Evolutionary conservation across 75 land plant genomes (phyloP), one percentile per base, ranked within the genome.

Genomic region (Pseudotsuga menziesii): DNA sequence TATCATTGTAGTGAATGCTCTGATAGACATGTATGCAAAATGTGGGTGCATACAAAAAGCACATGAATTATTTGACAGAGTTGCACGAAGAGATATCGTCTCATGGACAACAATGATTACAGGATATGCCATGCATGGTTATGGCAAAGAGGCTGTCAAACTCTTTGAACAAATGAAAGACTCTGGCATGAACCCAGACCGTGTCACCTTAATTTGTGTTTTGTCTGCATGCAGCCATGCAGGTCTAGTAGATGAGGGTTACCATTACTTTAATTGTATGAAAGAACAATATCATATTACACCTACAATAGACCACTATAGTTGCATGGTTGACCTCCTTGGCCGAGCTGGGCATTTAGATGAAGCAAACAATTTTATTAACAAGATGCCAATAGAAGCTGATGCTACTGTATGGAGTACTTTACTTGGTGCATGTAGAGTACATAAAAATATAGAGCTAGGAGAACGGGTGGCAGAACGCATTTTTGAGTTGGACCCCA

Each of bases 71-170:
- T 86, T 89, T 82, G 22, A 73, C 66, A 76, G 71, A 20, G 63
- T 84, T 74, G 48, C 58, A 55, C 0, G n/a, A 4, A 82, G 66
- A 71, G 82, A 57, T 75, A 44, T 82, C 71, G 78, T 81, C 26
- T 75, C 81, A 23, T 89, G 88, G 86, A 89, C 83, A 74, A 81
- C 82, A 2, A 86, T 60, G 61, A 20, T 19, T 60, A 23, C 61
- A 60, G 61, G 61, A 60, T 60, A 60, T 22, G 61, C 22, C 23
- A 19, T 20, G 23, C 20, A 60, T 60, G 61, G 61, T 19, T 20
- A 60, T 60, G 61, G 61, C 22, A 60, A 19, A 23, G 61, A 19
- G 23, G 61, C 61, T 22, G 20, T 60, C 22, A 23, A 60, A 20
- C 20, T 60, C 61, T 60, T 60, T 60, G 23, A 60, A 20, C 61